These are phyloP conservation scores for Lecanoromycetidae sp. DNA, from an alignment of 2,329 filamentous ascomycete genomes.

Conservation along the genomic window DNA sequence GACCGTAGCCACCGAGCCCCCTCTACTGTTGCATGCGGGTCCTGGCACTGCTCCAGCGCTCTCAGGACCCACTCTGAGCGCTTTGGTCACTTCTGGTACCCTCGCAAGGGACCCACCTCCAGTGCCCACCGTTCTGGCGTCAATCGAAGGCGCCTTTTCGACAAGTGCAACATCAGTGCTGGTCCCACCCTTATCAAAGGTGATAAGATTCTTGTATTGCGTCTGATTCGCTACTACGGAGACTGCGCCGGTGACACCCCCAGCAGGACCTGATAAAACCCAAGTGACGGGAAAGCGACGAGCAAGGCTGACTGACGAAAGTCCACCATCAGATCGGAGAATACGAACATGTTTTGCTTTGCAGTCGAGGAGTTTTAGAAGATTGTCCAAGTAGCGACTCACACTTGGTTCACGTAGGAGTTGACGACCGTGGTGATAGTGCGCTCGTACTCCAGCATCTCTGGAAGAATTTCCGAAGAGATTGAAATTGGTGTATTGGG, in stretches of 20 bases:
- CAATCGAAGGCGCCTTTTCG: slow-evolving; percentile 20
- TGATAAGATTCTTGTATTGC: slow-evolving; percentile 10
- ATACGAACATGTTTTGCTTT: slow-evolving; percentile 15
- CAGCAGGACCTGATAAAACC: slow-evolving; percentile 13
- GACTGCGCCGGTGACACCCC: slow-evolving; percentile 12
- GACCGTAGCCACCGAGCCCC: slow-evolving; percentile 35
- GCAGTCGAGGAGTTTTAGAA: slow-evolving; percentile 6
- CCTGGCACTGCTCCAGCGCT: slow-evolving; percentile 39
- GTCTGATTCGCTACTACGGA: slow-evolving; percentile 12
- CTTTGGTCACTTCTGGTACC: slow-evolving; percentile 37
- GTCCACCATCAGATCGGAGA: slow-evolving; percentile 12
- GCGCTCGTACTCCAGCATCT: slow-evolving; percentile 17
- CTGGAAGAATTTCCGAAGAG: slow-evolving; percentile 14
- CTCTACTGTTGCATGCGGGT: slow-evolving; percentile 39
- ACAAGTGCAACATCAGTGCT: slow-evolving; percentile 17
- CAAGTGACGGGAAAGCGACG: slow-evolving; percentile 9
- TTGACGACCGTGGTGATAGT: slow-evolving; percentile 16
- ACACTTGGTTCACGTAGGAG: slow-evolving; percentile 16
- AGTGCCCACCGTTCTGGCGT: slow-evolving; percentile 39
- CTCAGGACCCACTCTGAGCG: slow-evolving; percentile 40
- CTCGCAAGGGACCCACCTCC: slow-evolving; percentile 34
- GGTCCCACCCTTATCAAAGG: slow-evolving; percentile 13
- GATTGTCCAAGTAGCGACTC: slow-evolving; percentile 11
- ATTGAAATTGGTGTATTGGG: slow-evolving; percentile 11
- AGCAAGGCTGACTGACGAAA: slow-evolving; percentile 13